Evolutionary conservation across 2,329 filamentous ascomycete genomes (phyloP), one percentile per base, ranked within the genome.

Genomic region (Cladosporium cucumerinum): DNA sequence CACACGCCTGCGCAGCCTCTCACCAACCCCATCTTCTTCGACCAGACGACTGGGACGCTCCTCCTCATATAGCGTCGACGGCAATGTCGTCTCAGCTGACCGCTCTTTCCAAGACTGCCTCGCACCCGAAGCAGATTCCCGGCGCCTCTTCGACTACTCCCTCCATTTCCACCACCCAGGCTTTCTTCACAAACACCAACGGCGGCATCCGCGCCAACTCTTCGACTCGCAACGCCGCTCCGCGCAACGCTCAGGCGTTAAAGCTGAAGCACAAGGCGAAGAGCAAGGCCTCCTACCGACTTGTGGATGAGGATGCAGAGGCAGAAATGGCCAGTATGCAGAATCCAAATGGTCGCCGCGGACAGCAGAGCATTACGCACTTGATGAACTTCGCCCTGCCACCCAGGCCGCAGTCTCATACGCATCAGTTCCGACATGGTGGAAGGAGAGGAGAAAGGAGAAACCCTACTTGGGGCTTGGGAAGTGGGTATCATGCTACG

Each of bases 361-460:
- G 95, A 62, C 94, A 97, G 78, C 97, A 93, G 62, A 96, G 92
- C 73, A 99, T 99, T 75, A 98, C 95, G 48, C 95, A 99, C 78
- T 81, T 99, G 65, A 91, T 99, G 84, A 94, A 94, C 81, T 96
- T 97, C 78, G 88, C 90, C 52, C 82, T 92, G 23, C 91, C 93
- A 25, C 88, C 90, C 49, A 87, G 91, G 57, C 89, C 89, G 11
- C 68, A 69, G 25, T 86, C 88, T 66, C 84, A 84, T 71, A 85
- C 86, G 71, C 82, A 82, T 59, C 76, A 72, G 54, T 70, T 74
- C 60, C 67, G 71, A 81, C 70, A 75, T 66, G 72, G 71, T 5
- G 84, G 86, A 36, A 67, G 71, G 49, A 75, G 80, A 61, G 73
- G 73, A 57, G 74, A 75, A 72, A 86, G 90, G 65, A 85, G 90